Evolutionary conservation across 2,329 filamentous ascomycete species (phyloP), one percentile per base, ranked within the genome.

Genomic region (Epichloe sp.): DNA sequence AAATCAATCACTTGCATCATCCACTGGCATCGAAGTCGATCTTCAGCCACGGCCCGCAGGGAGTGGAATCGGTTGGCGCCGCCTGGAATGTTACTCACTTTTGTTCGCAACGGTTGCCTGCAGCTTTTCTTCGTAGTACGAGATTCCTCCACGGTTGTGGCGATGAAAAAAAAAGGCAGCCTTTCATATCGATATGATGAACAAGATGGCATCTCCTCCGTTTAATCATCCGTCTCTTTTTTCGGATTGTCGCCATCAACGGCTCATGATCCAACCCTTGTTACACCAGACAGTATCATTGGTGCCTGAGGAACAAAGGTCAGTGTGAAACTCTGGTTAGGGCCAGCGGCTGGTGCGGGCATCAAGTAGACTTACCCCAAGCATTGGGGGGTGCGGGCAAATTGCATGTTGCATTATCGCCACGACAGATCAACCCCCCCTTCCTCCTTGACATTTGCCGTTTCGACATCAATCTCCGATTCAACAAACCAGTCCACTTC

Each of bases 301-400:
- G 51, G 44, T 55, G 53, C 53, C 53, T 55, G 45, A 55, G 53
- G 53, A 46, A 48, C 14, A 12, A n/a, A 19, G 43, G 3, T n/a
- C 26, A n/a, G 17, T n/a, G 21, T 40, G n/a, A 19, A 35, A 11
- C 35, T 38, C 8, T 31, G 31, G 31, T 3, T 31, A 31, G 31
- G 21, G 23, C n/a, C 37, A 34, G 48, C 31, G 45, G 36, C 40
- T 49, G 26, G 31, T 49, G 34, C 17, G 23, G 31, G 31, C 31
- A 31, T 10, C 10, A 10, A 11, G 21, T 48, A 53, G 19, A 47
- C 42, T 38, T 51, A 53, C 43, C 52, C 44, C 35, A 21, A 45
- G 2, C 48, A 36, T 38, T 44, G 48, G 48, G 48, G 40, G 17
- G 48, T 44, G 41, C 14, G 31, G 8, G 21, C 45, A 48, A 48